Evolutionary conservation across 306 rosid genomes (phyloP).

Genomic region (Mimosa bimucronata): DNA sequence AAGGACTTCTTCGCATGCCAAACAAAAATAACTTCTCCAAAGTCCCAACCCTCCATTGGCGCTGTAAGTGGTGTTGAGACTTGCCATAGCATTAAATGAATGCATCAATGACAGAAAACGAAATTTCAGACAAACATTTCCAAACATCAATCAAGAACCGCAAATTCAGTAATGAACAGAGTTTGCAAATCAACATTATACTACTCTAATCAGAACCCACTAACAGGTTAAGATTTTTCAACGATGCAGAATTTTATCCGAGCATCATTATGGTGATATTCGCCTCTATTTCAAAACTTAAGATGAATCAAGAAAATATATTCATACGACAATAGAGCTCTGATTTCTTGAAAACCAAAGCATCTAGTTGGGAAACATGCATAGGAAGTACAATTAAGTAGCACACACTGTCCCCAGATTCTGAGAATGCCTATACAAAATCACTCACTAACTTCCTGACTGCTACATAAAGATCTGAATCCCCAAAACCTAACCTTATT

Average conservation of each 20-base stretch:
- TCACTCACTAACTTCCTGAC: slow-evolving; percentile 22
- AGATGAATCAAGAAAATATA: neutral
- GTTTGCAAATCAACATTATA: neutral
- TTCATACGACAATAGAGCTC: neutral
- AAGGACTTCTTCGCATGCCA: neutral
- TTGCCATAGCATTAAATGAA: neutral
- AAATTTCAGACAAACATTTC: neutral
- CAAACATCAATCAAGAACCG: neutral
- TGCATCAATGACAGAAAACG: neutral
- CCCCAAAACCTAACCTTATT: slow-evolving; percentile 40
- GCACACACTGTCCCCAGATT: neutral
- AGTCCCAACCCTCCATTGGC: no score
- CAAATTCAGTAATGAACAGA: neutral
- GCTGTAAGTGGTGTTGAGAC: neutral
- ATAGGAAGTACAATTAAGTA: neutral
- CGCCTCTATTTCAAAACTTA: neutral
- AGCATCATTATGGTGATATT: neutral
- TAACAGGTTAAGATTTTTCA: neutral
- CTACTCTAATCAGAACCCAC: neutral
- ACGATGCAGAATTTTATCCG: neutral
- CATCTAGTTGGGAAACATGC: slow-evolving; percentile 11
- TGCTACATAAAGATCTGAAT: neutral
- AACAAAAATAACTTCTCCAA: no score
- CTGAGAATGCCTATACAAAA: neutral
- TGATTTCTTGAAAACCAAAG: neutral